Conservation (phyloP, 2,329 filamentous ascomycete genomes). For the Neonectria faginata region DNA sequence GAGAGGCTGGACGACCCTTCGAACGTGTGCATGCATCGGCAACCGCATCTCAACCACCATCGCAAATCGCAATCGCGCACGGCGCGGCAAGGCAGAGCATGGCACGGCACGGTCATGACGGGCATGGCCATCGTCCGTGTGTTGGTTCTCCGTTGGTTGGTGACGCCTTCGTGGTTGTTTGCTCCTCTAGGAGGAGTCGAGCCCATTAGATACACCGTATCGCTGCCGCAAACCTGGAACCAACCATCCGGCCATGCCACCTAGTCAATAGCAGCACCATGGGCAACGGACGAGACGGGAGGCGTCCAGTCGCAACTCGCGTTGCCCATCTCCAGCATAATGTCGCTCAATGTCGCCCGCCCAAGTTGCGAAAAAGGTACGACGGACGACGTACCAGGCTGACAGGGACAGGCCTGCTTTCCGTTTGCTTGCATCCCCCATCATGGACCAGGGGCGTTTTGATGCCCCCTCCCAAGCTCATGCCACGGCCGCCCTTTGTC, state of each 20-base stretch:
- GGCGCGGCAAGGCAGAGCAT: slow-evolving; percentile 8
- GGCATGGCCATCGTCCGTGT: background rate
- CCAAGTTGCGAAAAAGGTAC: slow-evolving; percentile 41
- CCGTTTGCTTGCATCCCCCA: slow-evolving; percentile 26
- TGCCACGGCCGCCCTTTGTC: slow-evolving; percentile 32
- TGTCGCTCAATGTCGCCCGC: slow-evolving; percentile 25
- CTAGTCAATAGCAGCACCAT: slow-evolving; percentile 19
- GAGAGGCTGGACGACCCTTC: slow-evolving; percentile 33
- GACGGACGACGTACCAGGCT: slow-evolving; percentile 37
- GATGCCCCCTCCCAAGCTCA: slow-evolving; percentile 12
- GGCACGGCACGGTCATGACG: slow-evolving; percentile 3
- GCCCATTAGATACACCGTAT: slow-evolving; percentile 13
- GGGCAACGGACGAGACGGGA: slow-evolving; percentile 32
- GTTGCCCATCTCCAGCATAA: slow-evolving; percentile 37
- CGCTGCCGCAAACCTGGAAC: slow-evolving; percentile 29
- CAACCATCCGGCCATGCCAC: slow-evolving; percentile 29
- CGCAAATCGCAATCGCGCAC: slow-evolving; percentile 16
- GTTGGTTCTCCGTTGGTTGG: background rate
- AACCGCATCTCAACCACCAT: slow-evolving; percentile 25
- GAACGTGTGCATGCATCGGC: slow-evolving; percentile 34
- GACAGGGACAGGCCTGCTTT: slow-evolving; percentile 42
- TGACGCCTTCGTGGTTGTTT: background rate
- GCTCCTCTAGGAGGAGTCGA: slow-evolving; percentile 7
- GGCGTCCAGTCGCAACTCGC: slow-evolving; percentile 43
- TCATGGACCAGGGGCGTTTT: slow-evolving; percentile 15